Base-by-base conservation (phyloP, 805 yeast genomes). In the Pichia rugopelliculosa region DNA sequence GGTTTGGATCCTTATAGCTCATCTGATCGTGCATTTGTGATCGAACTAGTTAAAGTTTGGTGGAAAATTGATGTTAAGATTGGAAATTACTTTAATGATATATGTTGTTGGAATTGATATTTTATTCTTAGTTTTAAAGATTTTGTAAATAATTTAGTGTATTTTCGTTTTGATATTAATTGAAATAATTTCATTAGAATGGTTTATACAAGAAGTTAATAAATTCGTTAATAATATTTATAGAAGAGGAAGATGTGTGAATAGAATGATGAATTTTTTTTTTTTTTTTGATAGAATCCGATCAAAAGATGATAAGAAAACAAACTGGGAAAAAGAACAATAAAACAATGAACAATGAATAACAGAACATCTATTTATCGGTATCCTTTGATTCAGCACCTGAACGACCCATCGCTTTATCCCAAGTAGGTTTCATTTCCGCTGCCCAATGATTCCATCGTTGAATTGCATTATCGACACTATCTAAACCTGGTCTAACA, bases 401-500 rank as follows among this genome's bases (percentile, higher is more conserved):
- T 41, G 61, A 56, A 50, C 68, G 72, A 9, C 88, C 89, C 79
- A 86, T 70, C 15, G 95, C 95, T 60, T 79, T 73, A 54, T 76
- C 73, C 80, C 85, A 77, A 39, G 77, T 61, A 12, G 89, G 88
- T 44, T 73, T 71, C 42, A 80, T 68, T 23, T 53, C 61, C n/a
- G 44, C 24, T 20, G 53, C 45, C 83, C 90, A 87, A 56, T 75
- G 82, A 21, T 65, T 65, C 45, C 84, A 68, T 52, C 98, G 74
- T 61, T 89, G 98, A 46, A 63, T 58, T 3, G 82, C 87, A 55
- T 74, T 82, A 1, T 69, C 66, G 1, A 79, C 57, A 49, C 73
- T 73, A 65, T 93, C 99, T 52, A 89, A 69, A 0, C 96, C 99
- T 0, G 99, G 99, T 56, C 99, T 79, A 17, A 95, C 96, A 66